These are phyloP conservation scores for Scedosporium dehoogii DNA, from an alignment of 2,329 filamentous ascomycete species.

Conservation along the genomic window DNA sequence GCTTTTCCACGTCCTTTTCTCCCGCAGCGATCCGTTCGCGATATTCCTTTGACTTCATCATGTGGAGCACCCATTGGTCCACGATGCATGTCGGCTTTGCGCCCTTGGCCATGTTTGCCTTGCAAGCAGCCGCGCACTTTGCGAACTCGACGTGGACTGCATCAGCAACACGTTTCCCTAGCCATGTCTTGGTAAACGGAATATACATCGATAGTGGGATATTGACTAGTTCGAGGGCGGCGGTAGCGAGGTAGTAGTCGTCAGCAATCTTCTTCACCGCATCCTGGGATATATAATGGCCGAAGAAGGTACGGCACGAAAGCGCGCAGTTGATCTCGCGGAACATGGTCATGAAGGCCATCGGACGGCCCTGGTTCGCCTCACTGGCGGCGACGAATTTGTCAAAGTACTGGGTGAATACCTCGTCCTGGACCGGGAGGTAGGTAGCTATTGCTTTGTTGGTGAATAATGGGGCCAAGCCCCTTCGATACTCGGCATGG, in stretches of 20 bases:
- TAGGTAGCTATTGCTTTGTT: conserved; percentile 61
- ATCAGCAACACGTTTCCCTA: conserved; percentile 65
- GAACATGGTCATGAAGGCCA: conserved; percentile 61
- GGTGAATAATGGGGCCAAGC: conserved; percentile 65
- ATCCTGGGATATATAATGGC: conserved; percentile 65
- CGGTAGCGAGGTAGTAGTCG: conserved; percentile 71
- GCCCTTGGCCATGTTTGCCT: conserved; percentile 60
- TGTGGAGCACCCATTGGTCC: conserved; percentile 65
- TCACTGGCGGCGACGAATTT: conserved; percentile 53
- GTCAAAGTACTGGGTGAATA: conserved; percentile 61
- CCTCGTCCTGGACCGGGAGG: conserved; percentile 63
- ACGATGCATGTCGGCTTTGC: conserved; percentile 63
- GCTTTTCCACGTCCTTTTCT: conserved; percentile 27
- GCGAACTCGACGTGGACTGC: conserved; percentile 61
- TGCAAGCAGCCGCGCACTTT: conserved; percentile 62
- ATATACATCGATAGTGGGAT: conserved; percentile 60
- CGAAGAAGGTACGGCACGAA: conserved; percentile 70
- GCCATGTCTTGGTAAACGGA: conserved; percentile 67
- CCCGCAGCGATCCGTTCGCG: conserved; percentile 54
- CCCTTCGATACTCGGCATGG: conserved; percentile 70
- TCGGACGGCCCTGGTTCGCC: conserved; percentile 41
- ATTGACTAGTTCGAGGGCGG: conserved; percentile 71
- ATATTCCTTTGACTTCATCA: conserved; percentile 63
- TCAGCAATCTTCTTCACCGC: conserved; percentile 66
- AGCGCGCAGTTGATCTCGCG: conserved; percentile 71